Conservation (phyloP, 139 green algal species). For the Coelastrella sp. region DNA sequence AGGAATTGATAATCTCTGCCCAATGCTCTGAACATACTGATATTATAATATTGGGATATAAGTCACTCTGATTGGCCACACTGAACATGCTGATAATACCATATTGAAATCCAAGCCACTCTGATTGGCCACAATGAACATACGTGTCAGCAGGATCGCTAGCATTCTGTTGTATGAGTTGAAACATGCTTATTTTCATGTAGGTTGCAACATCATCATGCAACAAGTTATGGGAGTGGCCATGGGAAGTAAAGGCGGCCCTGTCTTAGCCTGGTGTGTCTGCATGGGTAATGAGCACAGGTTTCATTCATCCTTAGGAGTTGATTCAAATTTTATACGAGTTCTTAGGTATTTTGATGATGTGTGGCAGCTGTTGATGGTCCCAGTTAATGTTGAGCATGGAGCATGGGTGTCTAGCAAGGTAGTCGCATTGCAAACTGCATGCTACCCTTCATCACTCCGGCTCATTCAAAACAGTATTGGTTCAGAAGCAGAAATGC, state of each 20-base stretch:
- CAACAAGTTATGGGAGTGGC: not conserved
- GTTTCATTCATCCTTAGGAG: not conserved
- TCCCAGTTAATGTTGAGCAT: not conserved
- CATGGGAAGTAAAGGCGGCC: conserved; percentile 7
- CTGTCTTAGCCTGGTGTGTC: not conserved
- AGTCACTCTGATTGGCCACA: too few relatives aligned
- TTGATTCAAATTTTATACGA: not conserved
- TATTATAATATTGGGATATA: not conserved
- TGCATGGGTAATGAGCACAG: conserved; percentile 1
- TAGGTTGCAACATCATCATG: not conserved
- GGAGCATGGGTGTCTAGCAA: not conserved
- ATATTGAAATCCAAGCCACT: too few relatives aligned
- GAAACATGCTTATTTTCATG: conserved; percentile 14
- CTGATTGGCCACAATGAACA: too few relatives aligned
- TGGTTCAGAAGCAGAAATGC: conserved; percentile 7
- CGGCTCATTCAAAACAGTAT: conserved; percentile 6
- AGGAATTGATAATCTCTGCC: not conserved
- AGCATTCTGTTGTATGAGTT: conserved; percentile 5
- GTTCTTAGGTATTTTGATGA: not conserved
- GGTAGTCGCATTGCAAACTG: not conserved
- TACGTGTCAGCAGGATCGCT: too few relatives aligned
- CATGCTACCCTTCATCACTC: not conserved
- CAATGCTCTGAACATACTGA: not conserved
- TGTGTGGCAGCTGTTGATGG: not conserved
- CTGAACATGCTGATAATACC: too few relatives aligned